Evolutionary conservation across 2,329 filamentous ascomycete genomes (phyloP), one percentile per base, ranked within the genome.

Genomic region (Trichophyton benhamiae): DNA sequence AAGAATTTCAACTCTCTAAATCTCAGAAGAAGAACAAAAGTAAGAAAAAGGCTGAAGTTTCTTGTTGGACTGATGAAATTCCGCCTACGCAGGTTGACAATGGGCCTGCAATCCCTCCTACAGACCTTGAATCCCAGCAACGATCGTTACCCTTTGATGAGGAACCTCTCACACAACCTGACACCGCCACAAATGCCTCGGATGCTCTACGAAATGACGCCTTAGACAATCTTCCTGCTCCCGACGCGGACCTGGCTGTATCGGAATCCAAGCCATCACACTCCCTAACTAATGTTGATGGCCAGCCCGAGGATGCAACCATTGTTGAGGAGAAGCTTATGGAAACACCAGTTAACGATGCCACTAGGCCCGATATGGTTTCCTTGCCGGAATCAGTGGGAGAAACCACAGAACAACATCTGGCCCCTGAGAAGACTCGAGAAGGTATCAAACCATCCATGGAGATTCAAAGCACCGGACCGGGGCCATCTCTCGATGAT

Each of bases 61-160:
- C 72, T 67, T 69, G 70, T 73, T 75, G 72, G 74, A 76, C 74
- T 76, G 74, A 76, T 76, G 67, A 74, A 65, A 72, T 71, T 68
- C 68, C 74, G 68, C 72, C 70, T 73, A 70, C 71, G 72, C 74
- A 76, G 74, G 72, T 76, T 74, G 72, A 75, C 68, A 69, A 71
- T 68, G 66, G 71, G 64, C 46, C 62, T 58, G 57, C 33, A 58
- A 58, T 58, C 41, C 55, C 25, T 58, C 33, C 20, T 25, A 44
- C n/a, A 38, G 55, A 58, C 13, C 46, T n/a, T n/a, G 53, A 55
- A 46, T 48, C 17, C 36, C 22, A 33, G 60, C 57, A 55, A 25
- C 52, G n/a, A 36, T 36, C 52, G 30, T 38, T 55, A 55, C 33
- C 27, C 33, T 20, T 36, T 27, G 17, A 46, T 33, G 52, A 63